These are phyloP conservation scores for Coemansia sp. DNA, from an alignment of 192 early-diverging fungal species.

Conservation along the genomic window DNA sequence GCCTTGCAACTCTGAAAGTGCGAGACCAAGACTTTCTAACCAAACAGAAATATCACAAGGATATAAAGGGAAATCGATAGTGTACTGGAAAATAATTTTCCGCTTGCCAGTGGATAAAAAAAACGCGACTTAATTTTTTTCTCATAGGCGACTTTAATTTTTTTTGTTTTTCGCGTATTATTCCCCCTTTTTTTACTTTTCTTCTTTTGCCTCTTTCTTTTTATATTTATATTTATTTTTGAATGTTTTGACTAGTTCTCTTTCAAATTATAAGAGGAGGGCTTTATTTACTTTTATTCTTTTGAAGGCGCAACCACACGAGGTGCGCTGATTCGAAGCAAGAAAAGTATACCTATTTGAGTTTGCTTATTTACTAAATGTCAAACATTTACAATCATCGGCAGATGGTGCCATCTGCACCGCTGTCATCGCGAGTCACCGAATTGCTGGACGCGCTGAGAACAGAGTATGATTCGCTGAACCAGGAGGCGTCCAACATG, in stretches of 20 bases:
- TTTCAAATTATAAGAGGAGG: neutral
- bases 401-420: slow-evolving; percentile 67
- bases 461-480: slow-evolving; percentile 72
- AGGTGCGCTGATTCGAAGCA: no score
- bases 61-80: no score
- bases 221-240: neutral
- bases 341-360: neutral
- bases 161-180: neutral
- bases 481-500: slow-evolving; percentile 67
- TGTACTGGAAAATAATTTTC: no score
- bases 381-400: slow-evolving; percentile 78
- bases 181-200: neutral
- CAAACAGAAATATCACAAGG: no score
- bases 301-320: no score
- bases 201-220: neutral
- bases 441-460: slow-evolving; percentile 83
- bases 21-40: no score
- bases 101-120: neutral
- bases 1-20: no score
- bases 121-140: neutral
- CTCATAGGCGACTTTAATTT: neutral
- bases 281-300: neutral
- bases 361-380: slow-evolving; percentile 40
- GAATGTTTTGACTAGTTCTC: neutral
- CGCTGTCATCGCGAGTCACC: slow-evolving; percentile 60